Percentiles rank a stretch among this genome's conserved stretches.
These are phyloP conservation scores for Metschnikowia rubicola DNA, from an alignment of 805 yeast genomes.

Conservation along the genomic window DNA sequence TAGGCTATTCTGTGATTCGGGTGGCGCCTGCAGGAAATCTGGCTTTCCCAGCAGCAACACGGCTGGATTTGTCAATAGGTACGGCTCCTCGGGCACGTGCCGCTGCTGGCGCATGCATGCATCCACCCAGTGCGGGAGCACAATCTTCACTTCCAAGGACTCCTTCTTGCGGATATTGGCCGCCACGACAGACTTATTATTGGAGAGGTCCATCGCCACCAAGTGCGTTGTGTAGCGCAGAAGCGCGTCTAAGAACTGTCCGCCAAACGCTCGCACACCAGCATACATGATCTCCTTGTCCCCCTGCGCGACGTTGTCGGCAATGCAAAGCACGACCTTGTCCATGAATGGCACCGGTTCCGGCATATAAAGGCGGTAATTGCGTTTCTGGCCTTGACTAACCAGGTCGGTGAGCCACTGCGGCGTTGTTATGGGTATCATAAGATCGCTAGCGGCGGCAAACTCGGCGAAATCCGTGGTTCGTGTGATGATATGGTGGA, in stretches of 20 bases:
- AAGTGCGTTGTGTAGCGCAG: slow-evolving; percentile 78
- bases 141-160: slow-evolving; percentile 50
- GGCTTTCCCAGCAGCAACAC: slow-evolving; percentile 23
- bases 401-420: slow-evolving; percentile 57
- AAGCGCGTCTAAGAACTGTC: slow-evolving; percentile 59
- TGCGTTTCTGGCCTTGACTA: slow-evolving; percentile 20
- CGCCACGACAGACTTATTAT: slow-evolving; percentile 60
- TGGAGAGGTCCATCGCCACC: slow-evolving; percentile 50
- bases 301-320: slow-evolving; percentile 52
- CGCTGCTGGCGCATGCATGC: slow-evolving; percentile 56
- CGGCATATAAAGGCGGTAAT: slow-evolving; percentile 65
- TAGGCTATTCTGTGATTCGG: not conserved
- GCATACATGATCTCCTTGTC: slow-evolving; percentile 67
- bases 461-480: slow-evolving; percentile 52
- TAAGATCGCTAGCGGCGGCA: slow-evolving; percentile 41
- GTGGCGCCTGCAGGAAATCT: slow-evolving; percentile 1
- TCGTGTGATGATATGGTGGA: slow-evolving; percentile 52
- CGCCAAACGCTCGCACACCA: slow-evolving; percentile 74
- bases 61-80: slow-evolving; percentile 33
- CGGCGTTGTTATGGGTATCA: slow-evolving; percentile 65
- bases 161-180: slow-evolving; percentile 28
- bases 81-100: slow-evolving; percentile 51
- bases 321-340: slow-evolving; percentile 56
- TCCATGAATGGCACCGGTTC: slow-evolving; percentile 65
- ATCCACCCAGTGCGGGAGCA: slow-evolving; percentile 78